These are phyloP conservation scores for Neurospora africana DNA, from an alignment of 495 filamentous ascomycete genomes.

Conservation along the genomic window DNA sequence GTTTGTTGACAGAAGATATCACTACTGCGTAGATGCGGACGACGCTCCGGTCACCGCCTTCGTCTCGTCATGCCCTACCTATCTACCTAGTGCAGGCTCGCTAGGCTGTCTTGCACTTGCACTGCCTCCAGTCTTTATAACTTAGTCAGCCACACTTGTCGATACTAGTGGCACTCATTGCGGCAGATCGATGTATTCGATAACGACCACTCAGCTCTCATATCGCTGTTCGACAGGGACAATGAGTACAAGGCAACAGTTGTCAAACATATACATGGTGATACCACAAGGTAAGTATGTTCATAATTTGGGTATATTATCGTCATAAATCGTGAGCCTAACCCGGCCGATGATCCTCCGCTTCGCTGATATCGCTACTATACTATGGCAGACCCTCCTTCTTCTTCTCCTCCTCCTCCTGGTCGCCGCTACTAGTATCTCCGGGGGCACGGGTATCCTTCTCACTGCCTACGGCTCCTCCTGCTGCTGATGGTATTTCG, in stretches of 20 bases:
- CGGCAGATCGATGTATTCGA: neutral
- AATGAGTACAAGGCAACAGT: neutral
- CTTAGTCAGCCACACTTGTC: neutral
- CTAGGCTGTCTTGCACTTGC: neutral
- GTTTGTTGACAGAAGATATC: too few species aligned
- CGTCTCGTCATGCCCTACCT: too few species aligned
- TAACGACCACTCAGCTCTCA: neutral
- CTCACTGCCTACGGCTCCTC: neutral
- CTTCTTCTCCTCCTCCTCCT: neutral
- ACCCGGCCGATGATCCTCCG: neutral
- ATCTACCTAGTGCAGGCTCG: neutral
- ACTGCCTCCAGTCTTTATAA: too few species aligned
- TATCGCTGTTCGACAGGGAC: neutral
- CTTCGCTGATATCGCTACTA: neutral
- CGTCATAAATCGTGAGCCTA: neutral
- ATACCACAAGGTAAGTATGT: neutral
- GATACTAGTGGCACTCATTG: neutral
- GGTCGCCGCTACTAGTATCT: neutral
- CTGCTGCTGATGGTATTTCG: neutral
- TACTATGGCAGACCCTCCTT: neutral
- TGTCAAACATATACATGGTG: neutral
- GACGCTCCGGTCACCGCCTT: neutral
- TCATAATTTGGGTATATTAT: neutral
- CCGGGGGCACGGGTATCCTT: neutral
- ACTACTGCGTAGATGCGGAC: neutral